Evolutionary conservation across 257 asterid genomes (phyloP).

Genomic region (Plantago major): DNA sequence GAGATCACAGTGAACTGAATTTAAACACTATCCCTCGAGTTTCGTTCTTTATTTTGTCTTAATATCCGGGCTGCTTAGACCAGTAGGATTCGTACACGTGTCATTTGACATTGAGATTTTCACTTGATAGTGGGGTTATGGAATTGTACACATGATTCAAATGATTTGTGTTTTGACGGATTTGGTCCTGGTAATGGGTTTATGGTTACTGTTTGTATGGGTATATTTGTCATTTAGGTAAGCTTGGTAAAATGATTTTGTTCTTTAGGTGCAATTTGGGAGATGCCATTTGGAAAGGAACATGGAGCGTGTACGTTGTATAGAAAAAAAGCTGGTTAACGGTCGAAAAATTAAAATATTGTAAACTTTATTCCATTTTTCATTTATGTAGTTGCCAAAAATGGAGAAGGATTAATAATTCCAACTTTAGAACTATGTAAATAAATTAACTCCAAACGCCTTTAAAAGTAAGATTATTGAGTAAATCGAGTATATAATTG

Average conservation of each 20-base stretch:
- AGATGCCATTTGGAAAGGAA: neutral
- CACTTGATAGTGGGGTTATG: neutral
- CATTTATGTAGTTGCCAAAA: too few relatives aligned
- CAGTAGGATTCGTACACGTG: conserved; percentile 26
- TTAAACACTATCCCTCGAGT: conserved; percentile 26
- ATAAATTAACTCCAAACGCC: too few relatives aligned
- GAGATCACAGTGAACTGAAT: conserved; percentile 11
- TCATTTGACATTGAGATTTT: conserved; percentile 4
- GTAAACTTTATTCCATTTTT: neutral
- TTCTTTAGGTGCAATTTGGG: neutral
- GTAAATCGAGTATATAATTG: too few relatives aligned
- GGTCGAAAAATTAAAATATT: conserved; percentile 29
- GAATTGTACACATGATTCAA: neutral
- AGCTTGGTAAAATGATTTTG: neutral
- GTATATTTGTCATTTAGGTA: conserved; percentile 11
- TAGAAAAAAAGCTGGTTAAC: conserved; percentile 24
- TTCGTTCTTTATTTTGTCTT: conserved; percentile 24
- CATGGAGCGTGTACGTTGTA: conserved; percentile 32
- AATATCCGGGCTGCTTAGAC: neutral
- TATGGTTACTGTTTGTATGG: neutral
- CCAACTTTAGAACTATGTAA: too few relatives aligned
- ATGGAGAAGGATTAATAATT: too few relatives aligned
- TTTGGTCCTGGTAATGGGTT: neutral
- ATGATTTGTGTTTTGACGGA: conserved; percentile 16
- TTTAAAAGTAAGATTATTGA: too few relatives aligned